Evolutionary conservation across 495 filamentous ascomycete species (phyloP).

Genomic region (Thozetella sp.): DNA sequence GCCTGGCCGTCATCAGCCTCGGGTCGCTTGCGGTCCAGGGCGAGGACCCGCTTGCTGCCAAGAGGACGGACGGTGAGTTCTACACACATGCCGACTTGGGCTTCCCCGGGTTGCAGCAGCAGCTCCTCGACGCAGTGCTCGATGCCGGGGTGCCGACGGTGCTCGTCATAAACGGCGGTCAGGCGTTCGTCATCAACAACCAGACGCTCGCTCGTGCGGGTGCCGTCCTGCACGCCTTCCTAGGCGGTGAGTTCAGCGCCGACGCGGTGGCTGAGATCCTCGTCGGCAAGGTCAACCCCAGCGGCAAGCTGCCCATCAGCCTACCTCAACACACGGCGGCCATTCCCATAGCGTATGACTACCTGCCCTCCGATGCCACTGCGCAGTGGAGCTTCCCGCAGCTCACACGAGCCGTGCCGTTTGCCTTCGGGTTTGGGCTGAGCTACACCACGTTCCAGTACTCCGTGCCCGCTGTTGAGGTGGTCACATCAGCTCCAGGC

Average conservation of each 20-base stretch:
- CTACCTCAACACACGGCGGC: slow-evolving; percentile 12
- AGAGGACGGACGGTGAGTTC: slow-evolving; percentile 9
- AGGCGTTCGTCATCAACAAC: slow-evolving; percentile 11
- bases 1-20: slow-evolving; percentile 10
- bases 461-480: slow-evolving; percentile 50
- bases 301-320: slow-evolving; percentile 17
- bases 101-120: slow-evolving; percentile 12
- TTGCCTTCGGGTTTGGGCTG: slow-evolving; percentile 69
- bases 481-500: slow-evolving; percentile 64
- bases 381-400: slow-evolving; percentile 7
- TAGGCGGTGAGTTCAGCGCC: slow-evolving; percentile 13
- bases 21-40: slow-evolving; percentile 7
- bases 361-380: slow-evolving; percentile 9
- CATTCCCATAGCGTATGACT: slow-evolving; percentile 10
- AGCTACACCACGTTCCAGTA: slow-evolving; percentile 72
- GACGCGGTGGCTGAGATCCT: slow-evolving; percentile 12
- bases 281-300: slow-evolving; percentile 16
- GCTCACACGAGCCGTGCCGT: slow-evolving; percentile 44
- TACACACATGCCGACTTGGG: slow-evolving; percentile 10
- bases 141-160: slow-evolving; percentile 10
- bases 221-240: slow-evolving; percentile 13
- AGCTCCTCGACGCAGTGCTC: slow-evolving; percentile 10
- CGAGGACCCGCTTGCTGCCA: neutral
- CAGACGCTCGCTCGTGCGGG: slow-evolving; percentile 7
- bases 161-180: slow-evolving; percentile 11